Base-by-base conservation (phyloP, 192 early-diverging fungal genomes). In the Coemansia sp. region DNA sequence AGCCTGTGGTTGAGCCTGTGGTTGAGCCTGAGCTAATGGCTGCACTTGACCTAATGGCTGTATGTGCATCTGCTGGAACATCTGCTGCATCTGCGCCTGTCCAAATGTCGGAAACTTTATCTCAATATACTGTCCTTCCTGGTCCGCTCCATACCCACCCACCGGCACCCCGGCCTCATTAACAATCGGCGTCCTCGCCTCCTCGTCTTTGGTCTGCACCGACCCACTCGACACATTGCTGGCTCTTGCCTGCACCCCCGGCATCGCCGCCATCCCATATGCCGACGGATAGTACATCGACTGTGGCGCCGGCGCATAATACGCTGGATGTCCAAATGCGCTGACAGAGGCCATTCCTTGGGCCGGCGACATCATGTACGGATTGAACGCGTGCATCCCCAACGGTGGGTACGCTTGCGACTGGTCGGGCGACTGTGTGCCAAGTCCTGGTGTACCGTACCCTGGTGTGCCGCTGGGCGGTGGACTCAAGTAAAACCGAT, bases 91-190 rank as follows among this genome's bases (percentile, higher is more conserved):
- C 51, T 78, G 76, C 7, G 57, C 64, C 61, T 73, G 76, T n/a
- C 76, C 76, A 41, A 79, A 73, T n/a, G 76, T 73, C 26, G 76
- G 76, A 50, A 79, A 79, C 71, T 79, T 79, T 45, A 79, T 79
- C 67, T 79, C 76, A 65, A 79, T 79, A 41, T 79, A 79, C 71
- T 79, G 76, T 7, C 76, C 76, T 47, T 70, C 71, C 60, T 73
- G 71, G 64, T 79, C 76, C 1, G 49, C 35, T 12, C 76, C 76
- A 56, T 70, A 79, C 37, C 71, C 71, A 48, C 76, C 76, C 71
- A 73, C 67, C 0, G 71, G 67, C 29, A 64, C 57, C 0, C 67
- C 71, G 0, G 64, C 64, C 50, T 78, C 76, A 19, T 63, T 72
- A 17, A 72, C 70, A 16, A 72, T 72, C 21, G 70, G 76, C 19